Conservation (phyloP, 2,329 filamentous ascomycete genomes). For the Diaporthe sp. region DNA sequence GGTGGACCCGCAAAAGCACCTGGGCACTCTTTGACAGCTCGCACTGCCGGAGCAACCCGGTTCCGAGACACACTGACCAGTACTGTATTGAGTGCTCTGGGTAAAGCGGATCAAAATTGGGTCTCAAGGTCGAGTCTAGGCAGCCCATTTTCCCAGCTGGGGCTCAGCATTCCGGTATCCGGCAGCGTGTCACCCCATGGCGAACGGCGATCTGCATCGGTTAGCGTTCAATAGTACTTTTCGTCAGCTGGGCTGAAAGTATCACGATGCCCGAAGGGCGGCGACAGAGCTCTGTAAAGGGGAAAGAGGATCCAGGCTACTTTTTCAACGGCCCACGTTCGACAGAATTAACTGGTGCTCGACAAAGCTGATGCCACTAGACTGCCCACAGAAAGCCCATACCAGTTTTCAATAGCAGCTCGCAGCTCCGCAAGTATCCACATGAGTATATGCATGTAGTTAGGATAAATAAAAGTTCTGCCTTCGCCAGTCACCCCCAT, state of each 20-base stretch:
- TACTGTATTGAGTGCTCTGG: background rate
- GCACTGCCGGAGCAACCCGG: background rate
- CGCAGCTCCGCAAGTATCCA: background rate
- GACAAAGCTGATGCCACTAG: background rate
- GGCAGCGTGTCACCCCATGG: background rate
- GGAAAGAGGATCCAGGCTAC: background rate
- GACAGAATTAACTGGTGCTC: background rate
- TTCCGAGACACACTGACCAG: background rate
- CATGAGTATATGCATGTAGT: background rate
- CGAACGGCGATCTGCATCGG: background rate
- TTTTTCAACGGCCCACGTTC: background rate
- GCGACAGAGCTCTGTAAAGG: background rate
- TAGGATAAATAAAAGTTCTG: background rate
- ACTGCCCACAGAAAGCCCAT: background rate
- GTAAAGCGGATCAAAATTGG: background rate
- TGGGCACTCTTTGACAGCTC: background rate
- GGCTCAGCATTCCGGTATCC: background rate
- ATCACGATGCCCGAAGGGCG: background rate
- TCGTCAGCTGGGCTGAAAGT: slow-evolving; percentile 4
- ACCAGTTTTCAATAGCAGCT: background rate
- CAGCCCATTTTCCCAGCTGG: background rate
- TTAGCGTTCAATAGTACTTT: slow-evolving; percentile 16
- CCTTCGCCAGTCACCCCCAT: background rate
- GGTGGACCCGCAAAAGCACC: background rate
- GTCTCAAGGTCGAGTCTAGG: background rate